Conservation (phyloP, 2,329 filamentous ascomycete genomes). For the Fusarium hostae region DNA sequence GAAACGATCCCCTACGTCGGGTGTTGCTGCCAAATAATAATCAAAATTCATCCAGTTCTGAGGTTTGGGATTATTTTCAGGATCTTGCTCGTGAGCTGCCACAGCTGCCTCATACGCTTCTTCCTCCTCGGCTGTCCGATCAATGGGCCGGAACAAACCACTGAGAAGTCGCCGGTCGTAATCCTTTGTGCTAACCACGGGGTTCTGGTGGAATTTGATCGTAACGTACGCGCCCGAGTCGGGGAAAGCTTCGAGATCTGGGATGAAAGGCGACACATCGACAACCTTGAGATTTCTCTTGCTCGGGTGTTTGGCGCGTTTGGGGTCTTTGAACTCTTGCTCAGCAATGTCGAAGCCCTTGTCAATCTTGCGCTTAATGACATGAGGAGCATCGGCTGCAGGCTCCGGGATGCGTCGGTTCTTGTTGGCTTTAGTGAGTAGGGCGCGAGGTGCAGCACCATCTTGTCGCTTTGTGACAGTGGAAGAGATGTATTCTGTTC, state of each 20-base stretch:
- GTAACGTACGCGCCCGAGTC: conserved; percentile 76
- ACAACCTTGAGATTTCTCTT: conserved; percentile 69
- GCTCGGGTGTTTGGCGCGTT: conserved; percentile 66
- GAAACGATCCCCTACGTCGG: conserved; percentile 63
- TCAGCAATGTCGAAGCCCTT: conserved; percentile 68
- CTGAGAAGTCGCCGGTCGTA: conserved; percentile 72
- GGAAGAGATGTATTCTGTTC: conserved; percentile 93
- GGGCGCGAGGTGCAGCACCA: conserved; percentile 56
- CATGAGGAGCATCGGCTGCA: conserved; percentile 71
- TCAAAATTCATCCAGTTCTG: conserved; percentile 72
- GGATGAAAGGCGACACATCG: conserved; percentile 70
- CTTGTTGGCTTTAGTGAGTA: conserved; percentile 50
- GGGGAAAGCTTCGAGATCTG: conserved; percentile 75
- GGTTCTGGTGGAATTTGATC: conserved; percentile 75
- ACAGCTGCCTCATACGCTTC: conserved; percentile 61
- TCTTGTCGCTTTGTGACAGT: conserved; percentile 61
- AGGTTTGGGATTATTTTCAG: conserved; percentile 65
- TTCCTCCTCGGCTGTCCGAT: conserved; percentile 65
- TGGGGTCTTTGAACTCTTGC: conserved; percentile 64
- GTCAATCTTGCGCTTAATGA: conserved; percentile 75
- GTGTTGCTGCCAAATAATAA: conserved; percentile 68
- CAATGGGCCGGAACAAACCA: conserved; percentile 70
- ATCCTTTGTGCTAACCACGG: conserved; percentile 60
- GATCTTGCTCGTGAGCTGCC: conserved; percentile 67
- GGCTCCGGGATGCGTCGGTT: conserved; percentile 63